These are phyloP conservation scores for Leccinum fibrillosum DNA, from an alignment of 768 basidiomycete species.

Conservation along the genomic window DNA sequence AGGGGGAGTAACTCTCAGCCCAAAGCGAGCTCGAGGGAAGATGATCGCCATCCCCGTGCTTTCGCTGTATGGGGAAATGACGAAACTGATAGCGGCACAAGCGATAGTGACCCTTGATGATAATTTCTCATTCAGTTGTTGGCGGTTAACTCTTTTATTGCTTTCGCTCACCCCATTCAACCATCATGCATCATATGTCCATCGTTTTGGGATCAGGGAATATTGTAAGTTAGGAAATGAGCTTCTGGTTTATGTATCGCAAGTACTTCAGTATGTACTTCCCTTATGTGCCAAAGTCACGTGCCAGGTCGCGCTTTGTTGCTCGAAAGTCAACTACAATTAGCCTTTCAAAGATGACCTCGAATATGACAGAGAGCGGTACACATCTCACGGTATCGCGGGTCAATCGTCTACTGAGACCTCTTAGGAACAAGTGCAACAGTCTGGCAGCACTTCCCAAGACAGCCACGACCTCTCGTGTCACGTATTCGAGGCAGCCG, in stretches of 20 bases:
- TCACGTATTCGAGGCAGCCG: conserved; percentile 15
- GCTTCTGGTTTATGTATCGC: background rate
- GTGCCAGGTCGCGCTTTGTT: conserved; percentile 12
- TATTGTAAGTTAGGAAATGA: background rate
- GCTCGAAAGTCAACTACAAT: background rate
- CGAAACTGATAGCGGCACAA: conserved; percentile 82
- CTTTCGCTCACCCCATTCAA: conserved; percentile 3
- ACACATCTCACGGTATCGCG: conserved; percentile 37
- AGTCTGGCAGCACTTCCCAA: conserved; percentile 30
- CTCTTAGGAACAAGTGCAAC: conserved; percentile 46
- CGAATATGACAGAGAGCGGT: conserved; percentile 16
- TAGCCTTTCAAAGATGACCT: conserved; percentile 6
- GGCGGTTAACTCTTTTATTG: background rate
- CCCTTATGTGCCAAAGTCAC: background rate
- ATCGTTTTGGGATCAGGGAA: background rate
- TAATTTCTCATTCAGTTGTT: background rate
- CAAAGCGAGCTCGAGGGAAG: conserved; percentile 16
- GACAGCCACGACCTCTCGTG: conserved; percentile 15
- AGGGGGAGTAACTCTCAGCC: conserved; percentile 12
- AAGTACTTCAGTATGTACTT: no score
- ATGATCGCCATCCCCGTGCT: conserved; percentile 42
- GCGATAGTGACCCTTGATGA: conserved; percentile 55
- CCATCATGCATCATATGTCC: background rate
- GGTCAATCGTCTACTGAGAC: conserved; percentile 45
- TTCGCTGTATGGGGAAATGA: conserved; percentile 90